These are phyloP conservation scores for Pichia kudriavzevii DNA, from an alignment of 1,139 yeast genomes.

Conservation along the genomic window DNA sequence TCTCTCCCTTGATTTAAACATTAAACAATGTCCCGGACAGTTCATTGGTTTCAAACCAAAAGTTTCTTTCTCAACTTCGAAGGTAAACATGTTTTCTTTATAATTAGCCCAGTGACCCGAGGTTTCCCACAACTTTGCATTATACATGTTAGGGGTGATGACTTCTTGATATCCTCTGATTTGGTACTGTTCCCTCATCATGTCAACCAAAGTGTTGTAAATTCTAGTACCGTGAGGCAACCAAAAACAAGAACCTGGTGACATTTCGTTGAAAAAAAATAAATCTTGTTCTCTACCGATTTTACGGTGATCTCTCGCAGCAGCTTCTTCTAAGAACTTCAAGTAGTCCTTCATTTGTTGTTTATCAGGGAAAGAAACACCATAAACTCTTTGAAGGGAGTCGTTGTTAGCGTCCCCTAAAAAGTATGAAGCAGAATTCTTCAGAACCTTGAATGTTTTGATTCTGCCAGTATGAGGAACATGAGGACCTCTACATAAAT, in stretches of 20 bases:
- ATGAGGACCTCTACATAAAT: constrained; percentile 97
- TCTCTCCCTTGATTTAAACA: constrained; percentile 74
- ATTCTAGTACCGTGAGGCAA: constrained; percentile 97
- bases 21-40: constrained; percentile 95
- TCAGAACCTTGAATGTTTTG: constrained; percentile 88
- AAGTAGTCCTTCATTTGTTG: constrained; percentile 92
- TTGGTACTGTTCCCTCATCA: constrained; percentile 75
- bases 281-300: constrained; percentile 95
- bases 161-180: constrained; percentile 95
- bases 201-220: constrained; percentile 73
- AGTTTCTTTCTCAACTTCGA: constrained; percentile 87
- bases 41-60: constrained; percentile 96
- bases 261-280: constrained; percentile 89
- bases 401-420: constrained; percentile 90
- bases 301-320: constrained; percentile 94
- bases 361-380: constrained; percentile 98
- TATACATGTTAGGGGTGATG: constrained; percentile 96
- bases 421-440: constrained; percentile 95
- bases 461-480: constrained; percentile 96
- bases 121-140: constrained; percentile 91
- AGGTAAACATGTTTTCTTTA: constrained; percentile 94
- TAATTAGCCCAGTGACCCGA: constrained; percentile 98
- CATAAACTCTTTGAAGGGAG: constrained; percentile 94
- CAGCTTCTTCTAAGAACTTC: constrained; percentile 93
- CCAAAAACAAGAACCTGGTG: constrained; percentile 98